Base-by-base conservation (phyloP, 1,139 yeast species). In the Zhuliangozyma parablackwelliae region DNA sequence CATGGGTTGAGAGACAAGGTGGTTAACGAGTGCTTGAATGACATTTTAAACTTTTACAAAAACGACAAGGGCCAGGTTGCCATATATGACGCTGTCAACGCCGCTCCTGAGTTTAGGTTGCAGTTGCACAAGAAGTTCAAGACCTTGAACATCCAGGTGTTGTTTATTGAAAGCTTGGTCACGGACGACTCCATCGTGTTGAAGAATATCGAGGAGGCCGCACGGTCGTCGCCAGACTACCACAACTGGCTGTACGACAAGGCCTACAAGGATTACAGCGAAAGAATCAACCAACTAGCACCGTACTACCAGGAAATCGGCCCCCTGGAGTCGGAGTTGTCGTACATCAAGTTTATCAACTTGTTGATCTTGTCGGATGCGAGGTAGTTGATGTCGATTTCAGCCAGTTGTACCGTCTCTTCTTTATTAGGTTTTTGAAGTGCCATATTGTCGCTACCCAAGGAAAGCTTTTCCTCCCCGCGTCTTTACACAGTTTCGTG, bases 71-170 rank as follows among this genome's bases (percentile, higher is more conserved):
- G 96, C 10, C 98, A 92, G 62, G 87, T 94, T 23, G 98, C 96
- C 11, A 86, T 94, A 28, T 92, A 88, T 57, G 99, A 92, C 60
- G 98, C 97, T 0, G 87, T 92, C 40, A 92, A 94, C 59, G 95
- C 95, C 2, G 65, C 83, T 33, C 79, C 83, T 12, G 72, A 73
- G 38, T 84, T 82, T 48, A 72, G 98, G 48, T 53, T 72, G 12
- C 74, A 72, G 25, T 62, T 92, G 37, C 74, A 75, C 34, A 67
- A 69, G 30, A 63, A 63, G 40, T 80, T 90, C 51, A 63, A 68
- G 10, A 65, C 67, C 29, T 67, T 75, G 42, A 78, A 79, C 46
- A 81, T 90, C 41, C 90, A 84, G 55, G 83, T 85, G 20, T 61
- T 92, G 38, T 92, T 90, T 57, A 89, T 92, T 43, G 99, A 92